Conservation (phyloP, 805 yeast genomes). For the Cyberlindnera americana region DNA sequence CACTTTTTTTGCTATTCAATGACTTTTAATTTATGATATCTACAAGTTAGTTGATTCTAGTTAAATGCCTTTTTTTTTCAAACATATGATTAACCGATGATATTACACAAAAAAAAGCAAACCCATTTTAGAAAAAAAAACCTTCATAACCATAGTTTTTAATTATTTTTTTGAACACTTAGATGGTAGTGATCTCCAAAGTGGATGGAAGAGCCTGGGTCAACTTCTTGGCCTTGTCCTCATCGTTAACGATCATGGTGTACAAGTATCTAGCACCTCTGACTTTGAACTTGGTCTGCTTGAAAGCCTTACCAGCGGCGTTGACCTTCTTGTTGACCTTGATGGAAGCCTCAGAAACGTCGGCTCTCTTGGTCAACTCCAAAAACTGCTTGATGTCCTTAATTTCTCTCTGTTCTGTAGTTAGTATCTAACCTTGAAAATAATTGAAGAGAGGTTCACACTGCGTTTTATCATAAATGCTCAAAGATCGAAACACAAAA, state of each 20-base stretch:
- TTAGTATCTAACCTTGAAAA: conserved; percentile 7
- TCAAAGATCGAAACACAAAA: too few relatives aligned
- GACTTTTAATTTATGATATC: too few relatives aligned
- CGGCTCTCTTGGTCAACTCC: conserved; percentile 94
- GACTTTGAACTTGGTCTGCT: conserved; percentile 98
- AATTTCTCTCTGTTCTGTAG: conserved; percentile 53
- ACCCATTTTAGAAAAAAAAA: neutral
- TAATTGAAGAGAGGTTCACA: conserved; percentile 5
- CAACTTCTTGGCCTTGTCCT: conserved; percentile 95
- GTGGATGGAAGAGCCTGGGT: conserved; percentile 97
- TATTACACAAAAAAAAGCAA: conserved; percentile 4
- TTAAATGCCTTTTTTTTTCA: neutral
- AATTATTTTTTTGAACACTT: conserved; percentile 21
- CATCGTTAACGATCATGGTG: conserved; percentile 93
- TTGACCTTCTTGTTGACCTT: conserved; percentile 85
- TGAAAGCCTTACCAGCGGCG: conserved; percentile 78
- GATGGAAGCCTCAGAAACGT: conserved; percentile 89
- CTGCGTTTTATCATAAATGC: too few relatives aligned
- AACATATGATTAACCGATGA: conserved; percentile 8
- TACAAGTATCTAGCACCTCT: conserved; percentile 94
- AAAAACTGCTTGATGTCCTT: conserved; percentile 97
- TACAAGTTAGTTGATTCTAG: too few relatives aligned
- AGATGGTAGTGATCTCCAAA: conserved; percentile 60
- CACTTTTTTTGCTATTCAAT: too few relatives aligned
- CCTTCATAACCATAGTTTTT: conserved; percentile 6